Percentiles rank a stretch among this genome's conserved stretches.
Conservation (phyloP, 352 stramenopile genomes). For the Phytophthora colocasiae region DNA sequence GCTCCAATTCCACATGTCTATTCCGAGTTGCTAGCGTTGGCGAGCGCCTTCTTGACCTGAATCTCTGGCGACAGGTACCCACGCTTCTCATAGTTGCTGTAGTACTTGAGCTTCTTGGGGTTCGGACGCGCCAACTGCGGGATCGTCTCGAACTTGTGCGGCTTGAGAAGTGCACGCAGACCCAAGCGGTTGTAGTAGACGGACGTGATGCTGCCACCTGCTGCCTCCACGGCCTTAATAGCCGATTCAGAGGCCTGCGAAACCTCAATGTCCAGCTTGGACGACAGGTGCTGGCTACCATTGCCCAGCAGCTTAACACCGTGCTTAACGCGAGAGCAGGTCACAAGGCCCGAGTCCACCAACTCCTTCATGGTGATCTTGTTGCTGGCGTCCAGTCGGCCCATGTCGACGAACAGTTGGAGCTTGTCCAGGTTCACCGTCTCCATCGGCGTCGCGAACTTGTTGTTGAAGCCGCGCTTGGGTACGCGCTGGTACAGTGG, state of each 20-base stretch:
- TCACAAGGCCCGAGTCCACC: constrained; percentile 90
- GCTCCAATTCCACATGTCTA: constrained; percentile 39
- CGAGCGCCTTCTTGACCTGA: constrained; percentile 91
- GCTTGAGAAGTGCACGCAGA: constrained; percentile 94
- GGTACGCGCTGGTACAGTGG: constrained; percentile 96
- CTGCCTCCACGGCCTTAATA: constrained; percentile 95
- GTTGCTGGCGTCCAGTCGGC: constrained; percentile 90
- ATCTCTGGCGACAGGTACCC: constrained; percentile 98
- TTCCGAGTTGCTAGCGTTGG: constrained; percentile 48
- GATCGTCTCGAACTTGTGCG: constrained; percentile 96
- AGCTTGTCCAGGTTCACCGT: constrained; percentile 94
- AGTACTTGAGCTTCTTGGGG: constrained; percentile 97
- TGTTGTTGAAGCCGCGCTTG: constrained; percentile 98
- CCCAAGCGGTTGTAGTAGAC: constrained; percentile 98
- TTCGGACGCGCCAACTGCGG: constrained; percentile 94
- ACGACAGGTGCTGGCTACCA: constrained; percentile 85
- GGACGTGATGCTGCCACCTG: constrained; percentile 95
- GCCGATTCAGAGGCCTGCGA: constrained; percentile 92
- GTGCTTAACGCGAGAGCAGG: constrained; percentile 92
- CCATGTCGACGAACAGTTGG: constrained; percentile 98
- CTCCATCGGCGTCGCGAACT: constrained; percentile 92
- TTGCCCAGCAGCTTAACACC: constrained; percentile 96
- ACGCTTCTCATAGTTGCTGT: constrained; percentile 96
- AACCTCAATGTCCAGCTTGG: constrained; percentile 96
- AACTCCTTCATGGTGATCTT: constrained; percentile 95